These are phyloP conservation scores for Boletus huronensis DNA, from an alignment of 768 basidiomycete species.

Conservation along the genomic window DNA sequence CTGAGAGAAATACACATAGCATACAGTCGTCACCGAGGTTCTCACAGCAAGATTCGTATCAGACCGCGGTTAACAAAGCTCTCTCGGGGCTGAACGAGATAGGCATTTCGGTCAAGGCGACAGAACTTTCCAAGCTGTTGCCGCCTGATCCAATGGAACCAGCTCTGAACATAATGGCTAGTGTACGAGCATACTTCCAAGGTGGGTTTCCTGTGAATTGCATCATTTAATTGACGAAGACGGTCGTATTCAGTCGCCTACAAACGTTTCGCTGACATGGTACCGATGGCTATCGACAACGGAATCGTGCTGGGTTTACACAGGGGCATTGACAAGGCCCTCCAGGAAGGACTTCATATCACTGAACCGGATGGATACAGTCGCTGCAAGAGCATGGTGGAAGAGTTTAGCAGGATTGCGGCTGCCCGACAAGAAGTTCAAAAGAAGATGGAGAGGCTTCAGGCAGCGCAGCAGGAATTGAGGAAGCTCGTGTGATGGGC, in stretches of 20 bases:
- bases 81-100: neutral
- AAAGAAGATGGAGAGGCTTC: neutral
- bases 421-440: neutral
- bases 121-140: neutral
- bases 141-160: neutral
- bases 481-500: neutral
- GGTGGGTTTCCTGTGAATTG: neutral
- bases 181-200: neutral
- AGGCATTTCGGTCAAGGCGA: neutral
- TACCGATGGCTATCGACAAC: neutral
- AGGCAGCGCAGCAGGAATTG: neutral
- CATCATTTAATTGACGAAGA: neutral
- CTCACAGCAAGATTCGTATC: too few relatives aligned
- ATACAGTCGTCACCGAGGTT: too few relatives aligned
- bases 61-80: too few relatives aligned
- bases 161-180: neutral
- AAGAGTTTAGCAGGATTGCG: neutral
- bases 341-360: neutral
- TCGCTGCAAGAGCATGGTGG: neutral
- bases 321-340: neutral
- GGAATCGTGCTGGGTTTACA: neutral
- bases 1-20: too few relatives aligned
- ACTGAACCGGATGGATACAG: neutral
- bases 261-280: neutral
- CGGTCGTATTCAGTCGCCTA: neutral